Percentiles rank a stretch among this genome's conserved stretches.
These are phyloP conservation scores for Talaromyces atroroseus DNA, from an alignment of 2,329 filamentous ascomycete genomes.

Conservation along the genomic window DNA sequence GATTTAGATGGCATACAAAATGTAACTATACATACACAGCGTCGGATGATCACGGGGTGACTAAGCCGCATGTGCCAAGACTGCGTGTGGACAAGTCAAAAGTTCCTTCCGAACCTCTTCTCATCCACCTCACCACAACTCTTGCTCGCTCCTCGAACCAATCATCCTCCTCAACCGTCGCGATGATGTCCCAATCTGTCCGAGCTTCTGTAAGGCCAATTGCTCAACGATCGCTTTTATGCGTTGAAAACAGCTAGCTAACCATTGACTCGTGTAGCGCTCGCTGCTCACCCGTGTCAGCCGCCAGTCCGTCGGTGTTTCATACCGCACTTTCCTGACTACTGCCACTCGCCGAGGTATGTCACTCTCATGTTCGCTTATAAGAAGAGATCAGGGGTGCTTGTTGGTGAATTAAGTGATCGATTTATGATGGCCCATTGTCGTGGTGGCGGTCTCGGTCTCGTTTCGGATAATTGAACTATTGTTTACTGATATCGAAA, in stretches of 20 bases:
- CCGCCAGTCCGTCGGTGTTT: slow-evolving; percentile 52
- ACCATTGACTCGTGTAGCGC: slow-evolving; percentile 40
- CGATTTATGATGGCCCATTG: background rate
- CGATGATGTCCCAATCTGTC: slow-evolving; percentile 58
- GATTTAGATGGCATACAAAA: background rate
- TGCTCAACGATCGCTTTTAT: background rate
- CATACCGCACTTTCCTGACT: slow-evolving; percentile 60
- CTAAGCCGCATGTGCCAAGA: slow-evolving; percentile 13
- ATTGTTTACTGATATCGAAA: slow-evolving; percentile 1
- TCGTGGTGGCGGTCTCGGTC: background rate
- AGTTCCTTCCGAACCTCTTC: slow-evolving; percentile 49
- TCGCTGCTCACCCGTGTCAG: slow-evolving; percentile 56
- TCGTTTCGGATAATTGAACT: slow-evolving; percentile 3
- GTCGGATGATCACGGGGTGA: slow-evolving; percentile 14
- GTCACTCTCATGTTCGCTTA: slow-evolving; percentile 24
- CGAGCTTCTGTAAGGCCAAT: slow-evolving; percentile 51
- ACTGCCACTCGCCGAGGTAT: slow-evolving; percentile 59
- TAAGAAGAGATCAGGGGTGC: background rate
- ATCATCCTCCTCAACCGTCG: slow-evolving; percentile 9
- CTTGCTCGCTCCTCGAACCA: slow-evolving; percentile 1
- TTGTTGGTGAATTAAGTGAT: background rate
- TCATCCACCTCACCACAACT: slow-evolving; percentile 3
- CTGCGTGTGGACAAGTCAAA: slow-evolving; percentile 58
- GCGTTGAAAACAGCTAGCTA: background rate
- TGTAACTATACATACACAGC: background rate